These are phyloP conservation scores for Camellia japonica DNA, from an alignment of 148 eudicot species.

Conservation along the genomic window DNA sequence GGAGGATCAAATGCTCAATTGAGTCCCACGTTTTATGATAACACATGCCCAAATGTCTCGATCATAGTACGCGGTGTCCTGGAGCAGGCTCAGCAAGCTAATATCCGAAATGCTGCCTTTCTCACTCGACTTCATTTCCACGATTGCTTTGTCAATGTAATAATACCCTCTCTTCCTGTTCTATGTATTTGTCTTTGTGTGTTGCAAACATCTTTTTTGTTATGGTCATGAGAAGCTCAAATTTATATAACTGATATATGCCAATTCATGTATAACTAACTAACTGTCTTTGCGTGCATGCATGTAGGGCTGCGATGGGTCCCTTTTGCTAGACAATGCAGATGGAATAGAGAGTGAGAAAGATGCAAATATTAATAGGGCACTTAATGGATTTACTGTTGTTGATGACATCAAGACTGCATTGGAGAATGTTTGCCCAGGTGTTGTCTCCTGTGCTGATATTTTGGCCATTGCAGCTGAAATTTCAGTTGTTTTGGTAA, in stretches of 20 bases:
- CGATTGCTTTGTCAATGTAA: too few relatives aligned
- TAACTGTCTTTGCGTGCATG: neutral
- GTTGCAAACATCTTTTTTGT: too few relatives aligned
- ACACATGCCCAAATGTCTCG: conserved; percentile 26
- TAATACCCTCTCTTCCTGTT: neutral
- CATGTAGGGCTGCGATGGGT: conserved; percentile 39
- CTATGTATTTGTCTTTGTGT: too few relatives aligned
- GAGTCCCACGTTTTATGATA: conserved; percentile 24
- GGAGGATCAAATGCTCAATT: conserved; percentile 25
- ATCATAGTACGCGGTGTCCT: conserved; percentile 18
- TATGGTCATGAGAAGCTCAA: neutral
- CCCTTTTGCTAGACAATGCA: conserved; percentile 30
- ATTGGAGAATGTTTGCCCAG: conserved; percentile 34
- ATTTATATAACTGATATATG: too few relatives aligned
- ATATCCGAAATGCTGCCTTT: conserved; percentile 34
- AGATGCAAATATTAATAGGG: conserved; percentile 21
- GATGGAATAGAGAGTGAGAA: conserved; percentile 29
- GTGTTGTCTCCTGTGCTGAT: conserved; percentile 42
- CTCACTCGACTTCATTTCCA: conserved; percentile 16
- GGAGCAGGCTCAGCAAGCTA: conserved; percentile 18
- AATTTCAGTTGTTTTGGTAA: conserved; percentile 14
- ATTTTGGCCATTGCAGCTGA: conserved; percentile 26
- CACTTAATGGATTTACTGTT: conserved; percentile 26
- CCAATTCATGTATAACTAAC: too few relatives aligned
- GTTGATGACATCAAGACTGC: conserved; percentile 38